A percentile compares a stretch with the other conserved stretches of the same genome.
These are phyloP conservation scores for Peziza echinospora DNA, from an alignment of 495 filamentous ascomycete species.

Conservation along the genomic window DNA sequence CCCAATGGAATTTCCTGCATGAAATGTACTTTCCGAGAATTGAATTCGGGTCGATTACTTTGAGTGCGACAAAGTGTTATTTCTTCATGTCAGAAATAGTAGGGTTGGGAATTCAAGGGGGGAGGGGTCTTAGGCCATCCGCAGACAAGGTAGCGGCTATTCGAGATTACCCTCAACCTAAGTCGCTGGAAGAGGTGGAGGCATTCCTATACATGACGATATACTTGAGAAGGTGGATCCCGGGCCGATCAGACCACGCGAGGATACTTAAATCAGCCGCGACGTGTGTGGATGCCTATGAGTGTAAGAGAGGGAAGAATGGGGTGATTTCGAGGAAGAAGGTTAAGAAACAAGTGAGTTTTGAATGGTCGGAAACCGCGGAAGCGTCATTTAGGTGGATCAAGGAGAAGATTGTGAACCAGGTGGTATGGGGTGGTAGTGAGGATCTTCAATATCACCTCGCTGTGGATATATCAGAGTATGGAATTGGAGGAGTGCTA, in stretches of 20 bases:
- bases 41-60: too few relatives aligned
- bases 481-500: not conserved
- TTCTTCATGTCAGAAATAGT: not conserved
- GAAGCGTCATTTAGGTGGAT: not conserved
- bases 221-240: not conserved
- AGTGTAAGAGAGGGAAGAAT: too few relatives aligned
- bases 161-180: not conserved
- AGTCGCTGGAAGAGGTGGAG: not conserved
- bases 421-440: not conserved
- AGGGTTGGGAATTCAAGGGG: not conserved
- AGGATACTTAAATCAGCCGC: not conserved
- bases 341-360: not conserved
- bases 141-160: not conserved
- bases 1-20: not conserved
- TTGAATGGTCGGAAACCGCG: not conserved
- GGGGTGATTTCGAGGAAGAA: too few relatives aligned
- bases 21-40: not conserved
- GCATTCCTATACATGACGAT: not conserved
- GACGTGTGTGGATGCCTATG: not conserved
- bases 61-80: not conserved
- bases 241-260: not conserved
- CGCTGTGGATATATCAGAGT: not conserved
- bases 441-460: not conserved
- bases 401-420: not conserved
- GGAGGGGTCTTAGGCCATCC: not conserved